phyloP scores from a whole-genome alignment of 441 rosid genomes.

The Lepidium campestre region DNA sequence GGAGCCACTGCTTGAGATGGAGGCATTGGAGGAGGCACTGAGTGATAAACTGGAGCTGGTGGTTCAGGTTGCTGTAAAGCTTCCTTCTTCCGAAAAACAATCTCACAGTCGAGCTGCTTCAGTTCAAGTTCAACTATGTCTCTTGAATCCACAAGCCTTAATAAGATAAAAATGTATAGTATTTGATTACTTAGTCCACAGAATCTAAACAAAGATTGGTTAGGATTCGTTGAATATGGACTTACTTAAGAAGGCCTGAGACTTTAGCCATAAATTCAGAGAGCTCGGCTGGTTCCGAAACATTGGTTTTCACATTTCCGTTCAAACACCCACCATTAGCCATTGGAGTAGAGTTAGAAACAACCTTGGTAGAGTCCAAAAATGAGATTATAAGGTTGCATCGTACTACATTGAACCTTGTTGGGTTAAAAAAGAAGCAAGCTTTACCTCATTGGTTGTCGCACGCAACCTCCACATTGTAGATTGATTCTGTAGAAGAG shows the following conservation, averaged over 20 bases:
- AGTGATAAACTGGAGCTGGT: conserved; percentile 34
- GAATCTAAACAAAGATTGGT: background rate
- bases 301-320: conserved; percentile 34
- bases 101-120: conserved; percentile 79
- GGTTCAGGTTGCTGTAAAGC: conserved; percentile 60
- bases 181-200: background rate
- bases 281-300: conserved; percentile 48
- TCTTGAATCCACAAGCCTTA: conserved; percentile 88
- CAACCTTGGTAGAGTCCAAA: conserved; percentile 32
- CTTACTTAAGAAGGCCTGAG: conserved; percentile 85
- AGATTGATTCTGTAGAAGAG: conserved; percentile 37
- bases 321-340: conserved; percentile 30
- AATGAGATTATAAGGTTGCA: conserved; percentile 3
- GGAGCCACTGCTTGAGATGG: conserved; percentile 36
- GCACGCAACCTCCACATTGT: conserved; percentile 38
- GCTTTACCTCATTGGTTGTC: conserved; percentile 54
- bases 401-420: background rate
- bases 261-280: conserved; percentile 79
- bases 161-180: conserved; percentile 7
- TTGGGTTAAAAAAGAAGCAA: background rate
- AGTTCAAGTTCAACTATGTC: conserved; percentile 80
- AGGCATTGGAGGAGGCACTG: conserved; percentile 44
- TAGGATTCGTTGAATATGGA: background rate
- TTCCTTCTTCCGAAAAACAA: conserved; percentile 78
- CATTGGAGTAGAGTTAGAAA: conserved; percentile 46